Evolutionary conservation across 2,329 filamentous ascomycete species (phyloP).

Genomic region (Aplosporella prunicola): DNA sequence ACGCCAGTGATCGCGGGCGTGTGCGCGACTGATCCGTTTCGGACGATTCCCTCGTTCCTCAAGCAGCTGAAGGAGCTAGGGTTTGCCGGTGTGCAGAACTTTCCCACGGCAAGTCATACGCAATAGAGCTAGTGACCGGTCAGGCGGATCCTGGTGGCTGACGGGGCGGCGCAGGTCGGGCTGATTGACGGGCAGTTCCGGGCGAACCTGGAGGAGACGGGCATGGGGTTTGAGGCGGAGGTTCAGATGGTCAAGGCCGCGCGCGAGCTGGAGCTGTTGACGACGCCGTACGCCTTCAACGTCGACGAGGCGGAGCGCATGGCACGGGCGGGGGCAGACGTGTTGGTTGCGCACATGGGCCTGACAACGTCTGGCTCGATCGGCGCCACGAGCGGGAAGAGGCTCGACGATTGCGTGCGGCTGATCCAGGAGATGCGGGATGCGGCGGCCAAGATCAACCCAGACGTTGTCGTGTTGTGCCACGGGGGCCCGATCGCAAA

Average conservation of each 20-base stretch:
- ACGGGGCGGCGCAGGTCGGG: constrained; percentile 39
- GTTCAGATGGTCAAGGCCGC: constrained; percentile 58
- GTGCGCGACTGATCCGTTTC: constrained; percentile 62
- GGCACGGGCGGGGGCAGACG: constrained; percentile 55
- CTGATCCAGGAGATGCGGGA: constrained; percentile 56
- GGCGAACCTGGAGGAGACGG: constrained; percentile 59
- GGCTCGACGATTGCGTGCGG: constrained; percentile 53
- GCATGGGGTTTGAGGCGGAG: constrained; percentile 58
- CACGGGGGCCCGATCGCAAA: constrained; percentile 60
- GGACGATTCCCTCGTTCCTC: constrained; percentile 52
- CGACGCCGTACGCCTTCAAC: constrained; percentile 62
- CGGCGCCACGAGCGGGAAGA: constrained; percentile 52
- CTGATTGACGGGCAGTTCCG: constrained; percentile 61
- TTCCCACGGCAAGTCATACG: constrained; percentile 46
- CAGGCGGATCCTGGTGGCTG: constrained; percentile 2
- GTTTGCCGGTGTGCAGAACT: constrained; percentile 63
- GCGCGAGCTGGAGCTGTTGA: constrained; percentile 50
- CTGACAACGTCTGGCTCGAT: constrained; percentile 56
- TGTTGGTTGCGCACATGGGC: constrained; percentile 60
- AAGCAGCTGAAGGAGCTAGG: constrained; percentile 51
- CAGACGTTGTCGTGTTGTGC: constrained; percentile 57
- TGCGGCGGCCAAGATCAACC: constrained; percentile 46
- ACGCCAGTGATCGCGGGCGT: constrained; percentile 62
- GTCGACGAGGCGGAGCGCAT: constrained; percentile 52
- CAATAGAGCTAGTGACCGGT: too few species aligned